These are phyloP conservation scores for Rubia balearica DNA, from an alignment of 305 asterid species.

Conservation along the genomic window DNA sequence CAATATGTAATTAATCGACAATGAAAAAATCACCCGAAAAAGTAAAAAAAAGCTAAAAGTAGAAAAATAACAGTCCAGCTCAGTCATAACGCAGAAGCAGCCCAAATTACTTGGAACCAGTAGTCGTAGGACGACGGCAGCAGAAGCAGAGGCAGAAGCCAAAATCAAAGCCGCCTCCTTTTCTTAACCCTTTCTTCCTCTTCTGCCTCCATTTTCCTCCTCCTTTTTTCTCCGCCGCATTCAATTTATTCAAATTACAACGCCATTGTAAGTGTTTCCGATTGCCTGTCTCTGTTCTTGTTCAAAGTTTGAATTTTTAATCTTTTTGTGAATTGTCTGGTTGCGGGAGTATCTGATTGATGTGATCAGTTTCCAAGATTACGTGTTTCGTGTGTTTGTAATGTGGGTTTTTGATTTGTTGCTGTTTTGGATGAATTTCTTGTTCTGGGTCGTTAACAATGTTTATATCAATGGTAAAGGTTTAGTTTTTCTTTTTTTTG, in stretches of 20 bases:
- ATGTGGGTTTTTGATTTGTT: slow-evolving; percentile 26
- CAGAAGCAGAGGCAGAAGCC: slow-evolving; percentile 2
- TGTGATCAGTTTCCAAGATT: slow-evolving; percentile 5
- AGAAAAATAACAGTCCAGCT: not conserved
- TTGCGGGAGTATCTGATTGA: slow-evolving; percentile 17
- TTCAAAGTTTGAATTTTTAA: slow-evolving; percentile 11
- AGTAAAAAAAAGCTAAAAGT: not conserved
- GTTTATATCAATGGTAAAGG: slow-evolving; percentile 8
- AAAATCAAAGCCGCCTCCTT: slow-evolving; percentile 35
- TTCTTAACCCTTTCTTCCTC: slow-evolving; percentile 26
- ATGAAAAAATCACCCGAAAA: not conserved
- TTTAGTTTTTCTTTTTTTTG: not conserved
- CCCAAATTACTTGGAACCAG: slow-evolving; percentile 40
- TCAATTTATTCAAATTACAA: slow-evolving; percentile 18
- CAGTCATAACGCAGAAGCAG: slow-evolving; percentile 12
- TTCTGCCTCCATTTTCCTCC: slow-evolving; percentile 10
- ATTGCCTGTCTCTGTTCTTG: slow-evolving; percentile 18
- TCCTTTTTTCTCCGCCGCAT: slow-evolving; percentile 8
- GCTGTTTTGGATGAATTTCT: not conserved
- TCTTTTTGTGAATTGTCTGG: slow-evolving; percentile 11
- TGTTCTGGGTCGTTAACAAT: slow-evolving; percentile 10
- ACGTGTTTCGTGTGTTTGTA: slow-evolving; percentile 16
- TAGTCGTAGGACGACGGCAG: slow-evolving; percentile 26
- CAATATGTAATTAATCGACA: not conserved
- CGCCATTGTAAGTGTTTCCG: slow-evolving; percentile 27